phyloP scores from a whole-genome alignment of 2,329 filamentous ascomycete genomes.

The Ascochyta viciae-villosae region DNA sequence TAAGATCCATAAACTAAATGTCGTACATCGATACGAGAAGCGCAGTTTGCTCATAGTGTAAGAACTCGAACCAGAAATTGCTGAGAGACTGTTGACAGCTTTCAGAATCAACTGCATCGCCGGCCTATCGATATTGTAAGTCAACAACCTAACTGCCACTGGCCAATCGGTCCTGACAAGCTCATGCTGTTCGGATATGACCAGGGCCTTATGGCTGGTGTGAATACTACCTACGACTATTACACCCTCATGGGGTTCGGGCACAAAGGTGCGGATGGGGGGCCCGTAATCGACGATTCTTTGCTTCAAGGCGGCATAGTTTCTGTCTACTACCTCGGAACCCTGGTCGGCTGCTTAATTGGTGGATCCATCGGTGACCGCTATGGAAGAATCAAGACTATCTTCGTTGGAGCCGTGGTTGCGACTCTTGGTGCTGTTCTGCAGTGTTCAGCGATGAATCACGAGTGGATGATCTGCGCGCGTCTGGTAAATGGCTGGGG shows the following conservation, averaged over 20 bases:
- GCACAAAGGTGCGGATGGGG: conserved; percentile 33
- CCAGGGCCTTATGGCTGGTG: conserved; percentile 45
- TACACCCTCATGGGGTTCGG: conserved; percentile 41
- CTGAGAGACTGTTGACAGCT: background rate
- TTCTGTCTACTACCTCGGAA: conserved; percentile 42
- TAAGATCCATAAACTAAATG: conserved; percentile 34
- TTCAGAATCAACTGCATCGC: conserved; percentile 39
- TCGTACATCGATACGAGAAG: conserved; percentile 38
- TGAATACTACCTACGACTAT: conserved; percentile 44
- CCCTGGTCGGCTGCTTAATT: conserved; percentile 33
- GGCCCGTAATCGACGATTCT: conserved; percentile 32
- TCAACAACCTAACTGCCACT: too few species aligned
- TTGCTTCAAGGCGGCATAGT: conserved; percentile 45
- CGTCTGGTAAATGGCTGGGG: conserved; percentile 70
- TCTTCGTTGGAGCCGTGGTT: conserved; percentile 36
- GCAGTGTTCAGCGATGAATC: conserved; percentile 71
- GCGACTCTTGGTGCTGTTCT: conserved; percentile 62
- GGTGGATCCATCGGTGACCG: conserved; percentile 37
- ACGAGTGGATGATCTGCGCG: conserved; percentile 63
- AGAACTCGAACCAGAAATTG: background rate
- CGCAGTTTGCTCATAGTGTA: conserved; percentile 36
- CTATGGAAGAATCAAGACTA: conserved; percentile 37
- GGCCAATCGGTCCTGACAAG: too few species aligned
- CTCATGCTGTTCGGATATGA: conserved; percentile 39
- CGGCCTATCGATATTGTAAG: conserved; percentile 37